Evolutionary conservation across 345 rosid species (phyloP).

Genomic region (Eutrema yunnanense): DNA sequence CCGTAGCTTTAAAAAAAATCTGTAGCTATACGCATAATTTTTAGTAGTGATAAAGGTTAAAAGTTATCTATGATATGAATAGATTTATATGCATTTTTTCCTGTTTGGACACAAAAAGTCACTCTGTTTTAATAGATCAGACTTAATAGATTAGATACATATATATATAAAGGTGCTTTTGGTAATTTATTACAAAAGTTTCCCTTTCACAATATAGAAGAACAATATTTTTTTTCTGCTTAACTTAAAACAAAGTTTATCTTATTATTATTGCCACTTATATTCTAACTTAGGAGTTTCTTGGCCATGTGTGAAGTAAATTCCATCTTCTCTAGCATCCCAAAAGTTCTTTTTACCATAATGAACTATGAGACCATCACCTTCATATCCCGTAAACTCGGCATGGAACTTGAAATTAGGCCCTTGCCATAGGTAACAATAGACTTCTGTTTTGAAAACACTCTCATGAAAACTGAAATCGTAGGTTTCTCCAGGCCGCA

Average conservation of each 20-base stretch:
- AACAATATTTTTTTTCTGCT: not conserved
- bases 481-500: not conserved
- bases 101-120: too few species aligned
- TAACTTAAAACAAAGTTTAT: not conserved
- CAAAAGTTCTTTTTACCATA: constrained; percentile 8
- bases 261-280: not conserved
- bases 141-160: too few species aligned
- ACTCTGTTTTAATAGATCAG: too few species aligned
- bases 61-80: too few species aligned
- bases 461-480: constrained; percentile 12
- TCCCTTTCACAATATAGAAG: not conserved
- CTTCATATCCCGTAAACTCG: not conserved
- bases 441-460: not conserved
- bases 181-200: not conserved
- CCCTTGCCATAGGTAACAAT: constrained; percentile 16
- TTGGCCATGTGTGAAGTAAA: constrained; percentile 10
- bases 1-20: too few species aligned
- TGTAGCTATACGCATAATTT: too few species aligned
- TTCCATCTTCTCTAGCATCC: constrained; percentile 8
- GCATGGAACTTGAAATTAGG: constrained; percentile 12
- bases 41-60: too few species aligned
- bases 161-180: not conserved
- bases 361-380: constrained; percentile 10
- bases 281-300: not conserved
- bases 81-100: too few species aligned